A percentile compares a stretch with the other conserved stretches of the same genome.
Conservation (phyloP, 2,329 filamentous ascomycete species). For the Fusarium piperis region DNA sequence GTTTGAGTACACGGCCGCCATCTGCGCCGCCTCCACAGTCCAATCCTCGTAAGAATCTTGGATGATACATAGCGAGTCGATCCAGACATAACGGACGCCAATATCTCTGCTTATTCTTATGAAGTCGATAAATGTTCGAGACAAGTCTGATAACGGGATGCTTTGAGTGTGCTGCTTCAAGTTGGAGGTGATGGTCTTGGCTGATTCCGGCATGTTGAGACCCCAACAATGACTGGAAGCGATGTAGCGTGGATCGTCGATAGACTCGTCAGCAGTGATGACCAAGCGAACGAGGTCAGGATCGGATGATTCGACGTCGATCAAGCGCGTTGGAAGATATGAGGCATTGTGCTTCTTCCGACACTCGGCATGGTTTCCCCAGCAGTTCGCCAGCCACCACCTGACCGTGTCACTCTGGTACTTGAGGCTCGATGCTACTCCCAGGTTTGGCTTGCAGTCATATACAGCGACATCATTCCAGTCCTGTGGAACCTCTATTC, state of each 20-base stretch:
- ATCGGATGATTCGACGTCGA: background rate
- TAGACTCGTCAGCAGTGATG: background rate
- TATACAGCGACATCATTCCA: background rate
- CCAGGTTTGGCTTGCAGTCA: background rate
- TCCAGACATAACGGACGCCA: constrained; percentile 8
- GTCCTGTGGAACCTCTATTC: background rate
- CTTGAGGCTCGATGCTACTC: background rate
- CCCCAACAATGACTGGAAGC: constrained; percentile 15
- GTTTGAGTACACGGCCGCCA: constrained; percentile 17
- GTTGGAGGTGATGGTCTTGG: background rate
- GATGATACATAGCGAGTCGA: constrained; percentile 12
- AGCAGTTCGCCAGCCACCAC: background rate
- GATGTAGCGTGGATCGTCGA: background rate
- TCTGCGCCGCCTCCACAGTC: constrained; percentile 2
- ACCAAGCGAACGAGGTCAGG: background rate
- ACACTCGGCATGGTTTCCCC: background rate
- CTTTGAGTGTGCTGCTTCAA: background rate
- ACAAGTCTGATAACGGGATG: background rate
- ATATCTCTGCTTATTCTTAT: background rate
- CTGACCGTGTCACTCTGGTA: background rate
- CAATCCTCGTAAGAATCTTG: constrained; percentile 14
- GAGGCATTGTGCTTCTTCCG: background rate
- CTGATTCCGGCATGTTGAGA: constrained; percentile 1
- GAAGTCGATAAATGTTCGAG: constrained; percentile 1
- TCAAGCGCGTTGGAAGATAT: background rate